These are phyloP conservation scores for Fusarium cicatricum DNA, from an alignment of 2,329 filamentous ascomycete species.

Conservation along the genomic window DNA sequence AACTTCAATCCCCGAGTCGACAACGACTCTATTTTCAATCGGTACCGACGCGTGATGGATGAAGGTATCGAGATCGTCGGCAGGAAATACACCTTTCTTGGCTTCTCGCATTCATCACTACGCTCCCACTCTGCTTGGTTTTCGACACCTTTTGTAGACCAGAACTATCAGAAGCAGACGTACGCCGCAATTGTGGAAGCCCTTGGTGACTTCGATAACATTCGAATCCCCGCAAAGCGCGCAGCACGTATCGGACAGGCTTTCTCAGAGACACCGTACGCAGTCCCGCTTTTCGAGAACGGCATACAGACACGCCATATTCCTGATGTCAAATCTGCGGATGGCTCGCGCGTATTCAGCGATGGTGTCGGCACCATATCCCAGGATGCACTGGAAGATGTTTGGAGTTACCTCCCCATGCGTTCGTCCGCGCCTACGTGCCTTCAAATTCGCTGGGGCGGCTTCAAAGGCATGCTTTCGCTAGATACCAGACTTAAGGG, in stretches of 20 bases:
- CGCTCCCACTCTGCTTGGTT: conserved; percentile 76
- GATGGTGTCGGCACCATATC: conserved; percentile 85
- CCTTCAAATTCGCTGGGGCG: conserved; percentile 78
- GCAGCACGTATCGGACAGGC: conserved; percentile 71
- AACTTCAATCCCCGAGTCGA: conserved; percentile 61
- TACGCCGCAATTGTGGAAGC: conserved; percentile 54
- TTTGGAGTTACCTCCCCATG: conserved; percentile 64
- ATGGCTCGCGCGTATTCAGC: conserved; percentile 70
- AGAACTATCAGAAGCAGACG: conserved; percentile 44
- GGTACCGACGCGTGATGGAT: conserved; percentile 68
- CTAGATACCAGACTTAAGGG: conserved; percentile 69
- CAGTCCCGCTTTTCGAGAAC: conserved; percentile 58
- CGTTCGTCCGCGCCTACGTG: conserved; percentile 64
- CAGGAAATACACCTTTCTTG: conserved; percentile 70
- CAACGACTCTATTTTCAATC: conserved; percentile 59
- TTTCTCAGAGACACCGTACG: conserved; percentile 77
- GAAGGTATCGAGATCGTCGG: conserved; percentile 71
- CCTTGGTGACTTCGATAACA: conserved; percentile 60
- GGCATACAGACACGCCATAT: conserved; percentile 49
- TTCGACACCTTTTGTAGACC: conserved; percentile 56
- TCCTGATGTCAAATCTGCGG: conserved; percentile 59
- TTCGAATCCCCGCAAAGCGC: conserved; percentile 62
- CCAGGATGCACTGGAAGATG: conserved; percentile 60
- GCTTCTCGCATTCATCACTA: conserved; percentile 82
- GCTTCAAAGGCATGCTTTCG: conserved; percentile 81